Conservation (phyloP, 1,284 basidiomycete species). For the Bondarzewia mesenterica region DNA sequence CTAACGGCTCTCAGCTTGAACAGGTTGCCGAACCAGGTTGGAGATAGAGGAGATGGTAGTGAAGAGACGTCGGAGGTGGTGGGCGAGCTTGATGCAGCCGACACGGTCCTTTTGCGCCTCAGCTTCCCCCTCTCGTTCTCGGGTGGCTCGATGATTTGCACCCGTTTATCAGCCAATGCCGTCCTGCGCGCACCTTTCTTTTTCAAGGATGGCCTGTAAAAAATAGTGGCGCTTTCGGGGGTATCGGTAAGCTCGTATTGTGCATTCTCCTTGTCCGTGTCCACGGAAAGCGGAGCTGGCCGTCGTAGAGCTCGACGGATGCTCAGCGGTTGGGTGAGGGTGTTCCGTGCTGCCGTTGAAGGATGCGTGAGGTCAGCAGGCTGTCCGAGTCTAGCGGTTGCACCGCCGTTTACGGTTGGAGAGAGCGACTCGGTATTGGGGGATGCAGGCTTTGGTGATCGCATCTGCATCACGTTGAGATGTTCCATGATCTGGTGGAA, state of each 20-base stretch:
- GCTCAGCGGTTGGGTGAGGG: slow-evolving; percentile 23
- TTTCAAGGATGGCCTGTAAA: slow-evolving; percentile 35
- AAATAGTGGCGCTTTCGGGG: slow-evolving; percentile 2
- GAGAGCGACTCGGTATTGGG: neutral
- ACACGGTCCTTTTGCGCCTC: slow-evolving; percentile 31
- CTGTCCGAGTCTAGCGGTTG: neutral
- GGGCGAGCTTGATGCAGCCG: slow-evolving; percentile 28
- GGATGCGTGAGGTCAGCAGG: too few species aligned
- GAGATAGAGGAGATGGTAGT: slow-evolving; percentile 46
- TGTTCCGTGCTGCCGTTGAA: too few species aligned
- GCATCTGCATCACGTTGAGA: slow-evolving; percentile 60
- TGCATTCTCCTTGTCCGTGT: slow-evolving; percentile 24
- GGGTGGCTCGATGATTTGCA: slow-evolving; percentile 46
- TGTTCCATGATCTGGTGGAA: slow-evolving; percentile 79
- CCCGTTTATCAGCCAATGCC: slow-evolving; percentile 23
- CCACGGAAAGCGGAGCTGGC: slow-evolving; percentile 9
- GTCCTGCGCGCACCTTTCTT: slow-evolving; percentile 20
- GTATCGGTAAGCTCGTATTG: slow-evolving; percentile 17
- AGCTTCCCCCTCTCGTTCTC: slow-evolving; percentile 29
- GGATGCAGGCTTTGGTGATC: slow-evolving; percentile 8
- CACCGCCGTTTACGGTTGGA: neutral
- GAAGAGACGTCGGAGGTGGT: slow-evolving; percentile 38
- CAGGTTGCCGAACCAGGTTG: slow-evolving; percentile 83
- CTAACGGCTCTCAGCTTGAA: slow-evolving; percentile 79
- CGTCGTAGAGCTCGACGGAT: slow-evolving; percentile 19